Conservation (phyloP, 1,284 basidiomycete genomes). For the Boletus semigastroideus region DNA sequence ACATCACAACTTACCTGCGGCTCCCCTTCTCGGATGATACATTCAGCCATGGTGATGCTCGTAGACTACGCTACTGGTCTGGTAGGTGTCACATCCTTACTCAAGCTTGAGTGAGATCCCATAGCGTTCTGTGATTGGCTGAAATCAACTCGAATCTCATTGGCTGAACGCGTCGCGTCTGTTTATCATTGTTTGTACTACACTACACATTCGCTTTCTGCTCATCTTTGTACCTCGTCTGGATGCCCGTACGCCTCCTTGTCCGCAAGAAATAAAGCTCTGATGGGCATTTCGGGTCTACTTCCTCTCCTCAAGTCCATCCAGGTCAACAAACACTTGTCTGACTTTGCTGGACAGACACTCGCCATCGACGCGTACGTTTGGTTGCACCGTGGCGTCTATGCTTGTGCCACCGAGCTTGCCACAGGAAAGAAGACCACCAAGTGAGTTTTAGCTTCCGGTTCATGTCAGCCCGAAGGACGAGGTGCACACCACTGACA, state of each 20-base stretch:
- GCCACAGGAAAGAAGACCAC: conserved; percentile 82
- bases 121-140: no score
- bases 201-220: background rate
- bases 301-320: conserved; percentile 92
- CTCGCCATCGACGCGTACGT: conserved; percentile 90
- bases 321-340: conserved; percentile 74
- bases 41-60: no score
- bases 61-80: no score
- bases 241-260: background rate
- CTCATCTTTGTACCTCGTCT: conserved; percentile 4
- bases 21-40: no score
- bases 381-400: conserved; percentile 96
- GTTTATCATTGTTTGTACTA: conserved; percentile 28
- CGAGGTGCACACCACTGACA: no score
- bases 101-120: no score
- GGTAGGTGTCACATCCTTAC: no score
- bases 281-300: conserved; percentile 94
- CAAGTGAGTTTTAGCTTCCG: conserved; percentile 59
- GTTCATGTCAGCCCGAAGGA: no score
- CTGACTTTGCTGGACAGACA: conserved; percentile 79
- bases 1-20: no score
- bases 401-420: conserved; percentile 88
- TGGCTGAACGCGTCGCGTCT: conserved; percentile 32
- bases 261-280: background rate
- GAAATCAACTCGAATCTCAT: conserved; percentile 9